Conservation (phyloP, 2,329 filamentous ascomycete species). For the Diaporthe longicolla region DNA sequence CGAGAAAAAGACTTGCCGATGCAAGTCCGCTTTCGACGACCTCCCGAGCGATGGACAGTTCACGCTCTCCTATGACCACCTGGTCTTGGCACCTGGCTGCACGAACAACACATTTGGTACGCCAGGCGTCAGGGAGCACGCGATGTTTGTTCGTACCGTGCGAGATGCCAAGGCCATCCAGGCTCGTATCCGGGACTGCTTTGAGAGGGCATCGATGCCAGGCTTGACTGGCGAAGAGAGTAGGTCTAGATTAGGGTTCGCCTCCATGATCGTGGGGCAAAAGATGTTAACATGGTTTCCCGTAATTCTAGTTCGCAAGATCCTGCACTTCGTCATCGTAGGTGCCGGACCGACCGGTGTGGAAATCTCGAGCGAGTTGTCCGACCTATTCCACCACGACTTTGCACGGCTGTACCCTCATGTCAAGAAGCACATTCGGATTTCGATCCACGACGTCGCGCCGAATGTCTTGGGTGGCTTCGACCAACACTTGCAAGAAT, state of each 20-base stretch:
- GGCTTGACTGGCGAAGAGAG: constrained; percentile 37
- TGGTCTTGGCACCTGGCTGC: constrained; percentile 38
- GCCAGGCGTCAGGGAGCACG: constrained; percentile 33
- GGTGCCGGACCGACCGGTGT: constrained; percentile 39
- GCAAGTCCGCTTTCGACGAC: constrained; percentile 30
- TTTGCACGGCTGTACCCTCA: constrained; percentile 38
- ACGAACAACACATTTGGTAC: constrained; percentile 40
- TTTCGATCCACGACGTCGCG: constrained; percentile 39
- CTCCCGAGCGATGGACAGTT: constrained; percentile 17
- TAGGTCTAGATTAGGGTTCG: not conserved
- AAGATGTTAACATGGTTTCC: not conserved
- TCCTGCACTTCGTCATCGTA: constrained; percentile 40
- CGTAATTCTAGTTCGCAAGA: constrained; percentile 17
- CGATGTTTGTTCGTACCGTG: constrained; percentile 38
- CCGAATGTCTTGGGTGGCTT: constrained; percentile 36
- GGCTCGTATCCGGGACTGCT: constrained; percentile 35
- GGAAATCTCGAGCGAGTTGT: constrained; percentile 39
- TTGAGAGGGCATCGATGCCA: constrained; percentile 39
- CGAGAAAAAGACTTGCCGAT: constrained; percentile 32
- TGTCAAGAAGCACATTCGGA: constrained; percentile 37
- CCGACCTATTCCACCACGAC: constrained; percentile 37
- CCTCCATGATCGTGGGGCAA: not conserved
- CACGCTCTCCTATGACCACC: constrained; percentile 33
- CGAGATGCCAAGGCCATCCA: constrained; percentile 40
- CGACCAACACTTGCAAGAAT: constrained; percentile 39